Evolutionary conservation across 1,284 basidiomycete genomes (phyloP).

Genomic region (Leccinum laetum): DNA sequence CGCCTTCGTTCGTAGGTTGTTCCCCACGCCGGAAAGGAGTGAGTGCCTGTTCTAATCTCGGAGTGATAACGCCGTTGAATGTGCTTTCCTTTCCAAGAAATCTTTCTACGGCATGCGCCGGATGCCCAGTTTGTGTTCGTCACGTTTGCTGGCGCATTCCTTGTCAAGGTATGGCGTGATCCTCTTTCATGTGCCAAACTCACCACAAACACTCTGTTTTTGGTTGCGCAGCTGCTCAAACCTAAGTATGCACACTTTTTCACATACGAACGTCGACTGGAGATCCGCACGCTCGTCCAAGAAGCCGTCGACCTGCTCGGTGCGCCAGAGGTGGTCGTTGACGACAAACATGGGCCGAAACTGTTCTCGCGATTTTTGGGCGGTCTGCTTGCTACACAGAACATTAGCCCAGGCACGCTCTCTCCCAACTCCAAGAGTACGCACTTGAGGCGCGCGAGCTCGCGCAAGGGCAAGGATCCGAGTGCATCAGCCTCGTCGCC

Average conservation of each 20-base stretch:
- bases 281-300: constrained; percentile 62
- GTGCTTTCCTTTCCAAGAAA: constrained; percentile 35
- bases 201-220: background rate
- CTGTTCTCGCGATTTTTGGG: constrained; percentile 75
- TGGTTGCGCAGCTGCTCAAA: constrained; percentile 57
- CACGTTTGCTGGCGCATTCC: constrained; percentile 82
- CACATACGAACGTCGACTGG: constrained; percentile 51
- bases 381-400: constrained; percentile 60
- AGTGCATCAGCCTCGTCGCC: constrained; percentile 14
- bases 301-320: constrained; percentile 64
- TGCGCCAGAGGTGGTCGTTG: constrained; percentile 66
- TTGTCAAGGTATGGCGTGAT: constrained; percentile 59
- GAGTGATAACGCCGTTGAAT: constrained; percentile 2
- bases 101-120: constrained; percentile 73
- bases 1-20: constrained; percentile 60
- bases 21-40: constrained; percentile 55
- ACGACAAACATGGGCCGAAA: constrained; percentile 75
- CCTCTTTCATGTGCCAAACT: background rate
- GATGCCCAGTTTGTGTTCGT: constrained; percentile 83
- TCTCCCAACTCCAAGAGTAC: constrained; percentile 22
- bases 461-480: constrained; percentile 15
- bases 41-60: constrained; percentile 21
- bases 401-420: constrained; percentile 43
- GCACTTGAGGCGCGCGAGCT: constrained; percentile 10
- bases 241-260: constrained; percentile 68